These are phyloP conservation scores for Suillus bovinus DNA, from an alignment of 768 basidiomycete species.

Conservation along the genomic window DNA sequence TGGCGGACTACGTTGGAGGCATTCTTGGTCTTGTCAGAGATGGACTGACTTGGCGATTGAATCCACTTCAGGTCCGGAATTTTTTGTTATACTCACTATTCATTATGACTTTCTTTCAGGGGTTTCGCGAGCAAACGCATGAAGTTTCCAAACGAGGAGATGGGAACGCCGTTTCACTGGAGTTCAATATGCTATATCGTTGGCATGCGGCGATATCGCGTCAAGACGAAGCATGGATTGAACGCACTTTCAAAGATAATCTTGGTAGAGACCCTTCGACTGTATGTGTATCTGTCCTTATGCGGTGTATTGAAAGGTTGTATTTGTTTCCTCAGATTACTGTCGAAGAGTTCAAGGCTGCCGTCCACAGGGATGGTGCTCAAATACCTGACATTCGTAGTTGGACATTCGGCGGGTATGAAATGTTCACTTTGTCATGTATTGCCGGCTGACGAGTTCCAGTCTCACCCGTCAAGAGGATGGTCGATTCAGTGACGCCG, in stretches of 20 bases:
- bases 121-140: constrained; percentile 52
- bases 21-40: constrained; percentile 73
- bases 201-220: constrained; percentile 69
- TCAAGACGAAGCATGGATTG: constrained; percentile 57
- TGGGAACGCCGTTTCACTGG: constrained; percentile 76
- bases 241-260: constrained; percentile 42
- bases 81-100: neutral
- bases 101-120: constrained; percentile 32
- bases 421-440: constrained; percentile 1
- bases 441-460: neutral
- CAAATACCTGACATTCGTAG: constrained; percentile 31
- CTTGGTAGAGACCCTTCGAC: constrained; percentile 44
- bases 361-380: constrained; percentile 15
- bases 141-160: constrained; percentile 59
- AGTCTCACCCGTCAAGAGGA: constrained; percentile 50
- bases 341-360: constrained; percentile 19
- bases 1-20: constrained; percentile 72
- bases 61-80: constrained; percentile 57
- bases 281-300: constrained; percentile 28
- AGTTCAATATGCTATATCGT: constrained; percentile 62
- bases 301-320: neutral
- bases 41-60: constrained; percentile 62
- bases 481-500: constrained; percentile 62
- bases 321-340: constrained; percentile 17
- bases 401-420: constrained; percentile 58